phyloP scores from a whole-genome alignment of 352 stramenopile species.

The Aphanomyces astaci region DNA sequence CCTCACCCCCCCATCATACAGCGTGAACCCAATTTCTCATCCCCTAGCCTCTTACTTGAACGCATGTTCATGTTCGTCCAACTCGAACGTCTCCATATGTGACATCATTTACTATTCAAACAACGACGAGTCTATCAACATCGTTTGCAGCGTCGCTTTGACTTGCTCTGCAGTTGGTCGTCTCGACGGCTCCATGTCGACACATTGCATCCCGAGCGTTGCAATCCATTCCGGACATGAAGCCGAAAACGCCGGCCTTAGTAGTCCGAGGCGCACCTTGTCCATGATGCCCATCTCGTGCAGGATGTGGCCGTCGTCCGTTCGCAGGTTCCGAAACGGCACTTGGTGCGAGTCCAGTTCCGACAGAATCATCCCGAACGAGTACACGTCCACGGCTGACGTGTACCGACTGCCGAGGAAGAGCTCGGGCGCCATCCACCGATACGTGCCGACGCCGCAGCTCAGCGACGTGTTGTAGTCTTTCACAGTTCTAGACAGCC shows the following conservation, averaged over 20 bases:
- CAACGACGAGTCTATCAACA: slow-evolving; percentile 5
- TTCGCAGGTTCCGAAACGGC: slow-evolving; percentile 8
- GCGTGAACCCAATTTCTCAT: no score
- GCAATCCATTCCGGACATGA: slow-evolving; percentile 8
- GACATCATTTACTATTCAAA: slow-evolving; percentile 21
- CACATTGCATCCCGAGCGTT: neutral
- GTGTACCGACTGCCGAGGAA: slow-evolving; percentile 59
- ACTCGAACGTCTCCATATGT: no score
- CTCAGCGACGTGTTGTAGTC: slow-evolving; percentile 46
- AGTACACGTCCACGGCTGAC: slow-evolving; percentile 48
- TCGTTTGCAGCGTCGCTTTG: neutral
- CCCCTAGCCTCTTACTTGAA: no score
- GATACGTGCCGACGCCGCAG: slow-evolving; percentile 41
- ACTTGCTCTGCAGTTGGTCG: slow-evolving; percentile 15
- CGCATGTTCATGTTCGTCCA: no score
- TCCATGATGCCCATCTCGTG: slow-evolving; percentile 19
- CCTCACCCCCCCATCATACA: no score
- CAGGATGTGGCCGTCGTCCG: slow-evolving; percentile 8
- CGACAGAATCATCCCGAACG: slow-evolving; percentile 70
- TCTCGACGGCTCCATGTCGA: neutral
- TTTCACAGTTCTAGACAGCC: slow-evolving; percentile 48
- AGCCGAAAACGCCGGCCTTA: slow-evolving; percentile 7
- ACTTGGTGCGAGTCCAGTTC: slow-evolving; percentile 42
- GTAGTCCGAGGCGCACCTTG: slow-evolving; percentile 15
- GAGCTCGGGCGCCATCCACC: slow-evolving; percentile 49